Base-by-base conservation (phyloP, 495 filamentous ascomycete species). In the Tuber brumale region DNA sequence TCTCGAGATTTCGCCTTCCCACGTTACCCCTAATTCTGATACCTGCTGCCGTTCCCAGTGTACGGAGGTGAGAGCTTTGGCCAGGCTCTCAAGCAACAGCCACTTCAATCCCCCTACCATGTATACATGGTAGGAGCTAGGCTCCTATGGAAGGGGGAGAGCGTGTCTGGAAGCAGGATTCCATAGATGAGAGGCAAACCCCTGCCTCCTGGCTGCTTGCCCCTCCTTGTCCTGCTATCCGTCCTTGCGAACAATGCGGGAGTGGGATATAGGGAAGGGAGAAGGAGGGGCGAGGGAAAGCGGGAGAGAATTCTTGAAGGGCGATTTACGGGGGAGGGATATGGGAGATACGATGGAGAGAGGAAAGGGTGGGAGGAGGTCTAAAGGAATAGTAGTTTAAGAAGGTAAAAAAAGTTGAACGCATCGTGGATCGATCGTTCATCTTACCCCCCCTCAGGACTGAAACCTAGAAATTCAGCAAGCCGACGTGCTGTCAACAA, bases 401-500 rank as follows among this genome's bases (percentile, higher is more conserved):
- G 27, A 18, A 27, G 27, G 5, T 35, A 66, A 61, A 69, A 61
- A 61, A 69, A 42, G 66, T 74, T 69, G 41, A 77, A 45, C 14
- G 73, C 45, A 57, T 76, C 70, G 71, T 70, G 77, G 77, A 70
- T 73, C 39, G 43, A 73, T 76, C 66, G 70, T 66, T 74, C 71
- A 79, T 72, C 66, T 74, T 42, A 41, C 27, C 71, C 45, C 23
- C 73, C 43, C 45, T 41, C 44, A 5, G 14, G 73, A 75, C 27
- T 48, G 70, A 72, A 51, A 70, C 70, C 27, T 72, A 69, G 72
- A 37, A 61, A 70, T 73, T 66, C 73, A 70, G 70, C 71, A 76
- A 73, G 73, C 79, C 71, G 78, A 79, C 78, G 78, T 80, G 78
- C 79, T 72, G 73, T 61, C n/a, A 70, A 69, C 19, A 75, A 31